Evolutionary conservation across 345 rosid species (phyloP).

Genomic region (Geranium rotundifolium): DNA sequence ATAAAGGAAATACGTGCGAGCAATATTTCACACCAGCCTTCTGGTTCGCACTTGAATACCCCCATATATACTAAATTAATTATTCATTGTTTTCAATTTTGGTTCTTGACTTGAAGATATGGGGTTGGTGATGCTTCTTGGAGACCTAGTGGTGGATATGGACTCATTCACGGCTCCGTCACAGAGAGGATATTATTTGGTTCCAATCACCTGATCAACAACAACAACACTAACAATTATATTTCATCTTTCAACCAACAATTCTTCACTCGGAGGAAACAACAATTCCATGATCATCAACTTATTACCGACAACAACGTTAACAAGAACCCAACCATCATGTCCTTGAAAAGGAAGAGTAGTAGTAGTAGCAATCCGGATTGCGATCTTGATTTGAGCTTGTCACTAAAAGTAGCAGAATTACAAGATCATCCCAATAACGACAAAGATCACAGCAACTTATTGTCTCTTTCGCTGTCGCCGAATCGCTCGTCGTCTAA

Average conservation of each 20-base stretch:
- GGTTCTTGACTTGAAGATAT: too few relatives aligned
- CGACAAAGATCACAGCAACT: constrained; percentile 20
- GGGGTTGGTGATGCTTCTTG: constrained; percentile 26
- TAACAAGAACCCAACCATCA: too few relatives aligned
- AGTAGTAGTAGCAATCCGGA: too few relatives aligned
- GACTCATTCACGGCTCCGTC: constrained; percentile 23
- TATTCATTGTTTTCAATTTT: too few relatives aligned
- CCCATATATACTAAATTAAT: too few relatives aligned
- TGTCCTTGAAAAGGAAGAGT: constrained; percentile 30
- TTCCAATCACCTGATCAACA: constrained; percentile 8
- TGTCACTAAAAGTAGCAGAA: constrained; percentile 26
- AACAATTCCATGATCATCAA: not conserved
- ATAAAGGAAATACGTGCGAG: too few relatives aligned
- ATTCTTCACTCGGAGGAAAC: too few relatives aligned
- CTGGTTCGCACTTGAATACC: too few relatives aligned
- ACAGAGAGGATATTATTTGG: constrained; percentile 20
- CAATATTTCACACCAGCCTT: too few relatives aligned
- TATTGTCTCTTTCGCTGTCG: constrained; percentile 56
- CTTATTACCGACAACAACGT: not conserved
- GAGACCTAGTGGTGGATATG: constrained; percentile 26
- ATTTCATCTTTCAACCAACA: too few relatives aligned
- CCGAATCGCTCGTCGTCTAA: too few relatives aligned
- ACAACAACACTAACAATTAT: not conserved
- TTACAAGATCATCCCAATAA: constrained; percentile 10
- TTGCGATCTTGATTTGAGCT: constrained; percentile 51